Evolutionary conservation across 2,329 filamentous ascomycete genomes (phyloP).

Genomic region (Beauveria sp.): DNA sequence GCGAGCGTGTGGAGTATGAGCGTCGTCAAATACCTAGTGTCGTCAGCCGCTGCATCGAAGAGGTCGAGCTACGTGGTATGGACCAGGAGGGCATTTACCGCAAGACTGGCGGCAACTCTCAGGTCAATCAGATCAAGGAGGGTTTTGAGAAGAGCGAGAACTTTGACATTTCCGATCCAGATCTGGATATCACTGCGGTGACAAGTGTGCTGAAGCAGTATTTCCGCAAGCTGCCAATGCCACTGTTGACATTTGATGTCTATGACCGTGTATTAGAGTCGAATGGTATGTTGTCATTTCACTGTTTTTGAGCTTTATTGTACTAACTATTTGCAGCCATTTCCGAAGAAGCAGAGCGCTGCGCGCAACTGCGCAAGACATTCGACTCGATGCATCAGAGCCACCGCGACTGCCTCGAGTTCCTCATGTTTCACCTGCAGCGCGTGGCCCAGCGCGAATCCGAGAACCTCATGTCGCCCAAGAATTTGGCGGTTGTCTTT

Average conservation of each 20-base stretch:
- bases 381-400: constrained; percentile 73
- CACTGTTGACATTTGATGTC: constrained; percentile 83
- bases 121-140: constrained; percentile 82
- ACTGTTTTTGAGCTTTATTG: neutral
- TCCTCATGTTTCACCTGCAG: constrained; percentile 86
- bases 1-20: constrained; percentile 79
- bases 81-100: constrained; percentile 96
- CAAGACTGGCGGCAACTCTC: constrained; percentile 88
- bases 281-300: constrained; percentile 46
- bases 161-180: constrained; percentile 87
- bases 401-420: constrained; percentile 85
- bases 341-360: constrained; percentile 57
- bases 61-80: constrained; percentile 94
- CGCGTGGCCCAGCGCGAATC: constrained; percentile 75
- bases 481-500: constrained; percentile 94
- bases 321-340: constrained; percentile 42
- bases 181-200: constrained; percentile 91
- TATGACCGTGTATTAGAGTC: constrained; percentile 87
- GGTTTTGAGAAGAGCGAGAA: constrained; percentile 83
- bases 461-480: constrained; percentile 92
- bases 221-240: constrained; percentile 84
- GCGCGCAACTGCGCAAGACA: constrained; percentile 62
- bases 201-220: constrained; percentile 96
- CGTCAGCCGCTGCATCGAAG: constrained; percentile 88
- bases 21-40: constrained; percentile 83